Evolutionary conservation across 2,329 filamentous ascomycete genomes (phyloP).

Genomic region (Alternaria sp.): DNA sequence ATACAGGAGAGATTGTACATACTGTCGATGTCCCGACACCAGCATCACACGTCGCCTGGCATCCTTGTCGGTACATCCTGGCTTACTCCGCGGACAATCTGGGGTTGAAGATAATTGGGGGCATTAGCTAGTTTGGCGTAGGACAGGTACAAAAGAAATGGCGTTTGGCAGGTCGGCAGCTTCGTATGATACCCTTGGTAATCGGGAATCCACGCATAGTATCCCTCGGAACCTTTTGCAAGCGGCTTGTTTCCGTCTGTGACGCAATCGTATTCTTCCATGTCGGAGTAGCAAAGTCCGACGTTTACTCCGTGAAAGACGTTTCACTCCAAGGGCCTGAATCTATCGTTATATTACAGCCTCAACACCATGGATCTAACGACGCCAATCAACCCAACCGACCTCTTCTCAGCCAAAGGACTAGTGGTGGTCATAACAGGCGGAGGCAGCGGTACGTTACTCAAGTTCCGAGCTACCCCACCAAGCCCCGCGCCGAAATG

Average conservation of each 20-base stretch:
- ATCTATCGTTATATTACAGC: background rate
- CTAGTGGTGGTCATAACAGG: constrained; percentile 55
- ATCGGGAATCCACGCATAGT: constrained; percentile 3
- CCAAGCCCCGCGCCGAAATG: constrained; percentile 31
- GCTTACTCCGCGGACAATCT: constrained; percentile 72
- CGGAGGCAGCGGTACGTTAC: constrained; percentile 51
- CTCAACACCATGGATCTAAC: constrained; percentile 46
- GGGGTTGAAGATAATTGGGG: constrained; percentile 73
- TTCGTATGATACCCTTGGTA: constrained; percentile 32
- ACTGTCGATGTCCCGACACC: constrained; percentile 73
- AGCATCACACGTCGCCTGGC: constrained; percentile 76
- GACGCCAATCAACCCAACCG: constrained; percentile 43
- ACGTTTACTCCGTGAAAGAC: constrained; percentile 16
- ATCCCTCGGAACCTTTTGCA: constrained; percentile 3
- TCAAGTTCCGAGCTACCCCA: constrained; percentile 37
- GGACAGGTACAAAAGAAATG: background rate
- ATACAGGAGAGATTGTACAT: constrained; percentile 76
- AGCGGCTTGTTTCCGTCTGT: constrained; percentile 18
- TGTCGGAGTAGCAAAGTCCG: constrained; percentile 20
- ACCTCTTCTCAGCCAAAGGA: constrained; percentile 53
- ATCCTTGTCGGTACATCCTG: constrained; percentile 75
- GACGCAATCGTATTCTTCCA: constrained; percentile 20
- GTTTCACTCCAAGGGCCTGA: background rate
- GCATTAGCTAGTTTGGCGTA: constrained; percentile 31
- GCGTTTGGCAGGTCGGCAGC: constrained; percentile 11